phyloP scores from a whole-genome alignment of 2,329 filamentous ascomycete species.

The Fusarium lateritium region DNA sequence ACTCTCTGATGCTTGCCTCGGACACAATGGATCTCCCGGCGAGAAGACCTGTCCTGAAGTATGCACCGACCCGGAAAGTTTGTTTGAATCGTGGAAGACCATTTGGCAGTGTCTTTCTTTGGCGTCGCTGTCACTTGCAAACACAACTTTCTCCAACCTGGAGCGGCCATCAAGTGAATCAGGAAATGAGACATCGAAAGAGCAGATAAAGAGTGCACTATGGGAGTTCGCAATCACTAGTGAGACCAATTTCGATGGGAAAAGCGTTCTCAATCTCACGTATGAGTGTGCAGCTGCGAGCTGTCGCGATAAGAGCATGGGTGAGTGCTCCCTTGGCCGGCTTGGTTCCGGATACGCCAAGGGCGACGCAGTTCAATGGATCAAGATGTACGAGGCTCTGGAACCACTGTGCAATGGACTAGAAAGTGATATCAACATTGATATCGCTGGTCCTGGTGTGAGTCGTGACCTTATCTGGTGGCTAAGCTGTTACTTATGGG shows the following conservation, averaged over 20 bases:
- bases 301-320: constrained; percentile 15
- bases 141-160: not conserved
- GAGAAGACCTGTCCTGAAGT: not conserved
- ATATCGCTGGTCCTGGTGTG: constrained; percentile 34
- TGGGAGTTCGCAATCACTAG: not conserved
- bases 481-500: not conserved
- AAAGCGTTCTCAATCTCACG: not conserved
- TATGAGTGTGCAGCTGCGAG: constrained; percentile 24
- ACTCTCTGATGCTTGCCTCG: not conserved
- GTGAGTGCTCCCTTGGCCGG: not conserved
- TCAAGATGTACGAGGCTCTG: not conserved
- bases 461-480: accelerated
- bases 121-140: not conserved
- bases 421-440: constrained; percentile 17
- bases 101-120: constrained; percentile 20
- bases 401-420: not conserved
- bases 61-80: not conserved
- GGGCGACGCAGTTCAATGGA: not conserved
- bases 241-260: not conserved
- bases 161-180: accelerated
- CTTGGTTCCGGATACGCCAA: not conserved
- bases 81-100: constrained; percentile 22
- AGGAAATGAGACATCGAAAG: not conserved
- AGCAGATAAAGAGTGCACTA: not conserved
- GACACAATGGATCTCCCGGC: not conserved